These are phyloP conservation scores for Dryadomyces sulphureus DNA, from an alignment of 2,329 filamentous ascomycete genomes.

Conservation along the genomic window DNA sequence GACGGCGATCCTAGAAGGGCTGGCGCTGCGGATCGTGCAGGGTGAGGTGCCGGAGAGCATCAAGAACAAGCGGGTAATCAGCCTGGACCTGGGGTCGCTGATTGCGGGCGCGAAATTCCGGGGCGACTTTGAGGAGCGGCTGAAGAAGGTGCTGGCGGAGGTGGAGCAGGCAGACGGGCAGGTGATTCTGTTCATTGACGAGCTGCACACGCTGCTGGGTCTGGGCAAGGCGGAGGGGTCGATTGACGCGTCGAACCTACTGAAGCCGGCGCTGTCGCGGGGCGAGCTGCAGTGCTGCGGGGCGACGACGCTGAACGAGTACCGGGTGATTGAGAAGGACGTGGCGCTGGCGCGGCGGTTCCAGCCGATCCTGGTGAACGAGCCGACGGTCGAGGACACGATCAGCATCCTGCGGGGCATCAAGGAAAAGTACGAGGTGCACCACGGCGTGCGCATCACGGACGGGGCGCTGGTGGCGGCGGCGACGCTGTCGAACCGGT, in stretches of 20 bases:
- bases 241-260: constrained; percentile 86
- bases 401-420: constrained; percentile 92
- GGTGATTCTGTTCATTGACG: constrained; percentile 90
- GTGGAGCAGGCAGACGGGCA: constrained; percentile 79
- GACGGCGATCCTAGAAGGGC: constrained; percentile 80
- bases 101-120: constrained; percentile 94
- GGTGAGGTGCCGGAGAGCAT: constrained; percentile 93
- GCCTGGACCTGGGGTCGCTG: constrained; percentile 75
- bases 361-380: constrained; percentile 85
- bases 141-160: constrained; percentile 84
- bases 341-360: constrained; percentile 84
- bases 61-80: constrained; percentile 82
- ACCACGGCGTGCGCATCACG: constrained; percentile 90
- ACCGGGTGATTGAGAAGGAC: constrained; percentile 89
- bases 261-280: constrained; percentile 85
- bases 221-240: constrained; percentile 91
- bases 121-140: constrained; percentile 87
- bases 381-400: constrained; percentile 81
- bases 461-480: constrained; percentile 86
- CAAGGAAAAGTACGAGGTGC: constrained; percentile 94
- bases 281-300: constrained; percentile 92
- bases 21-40: constrained; percentile 77
- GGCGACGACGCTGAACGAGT: constrained; percentile 85
- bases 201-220: constrained; percentile 80
- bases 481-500: constrained; percentile 83